These are phyloP conservation scores for Saccharomycopsis sp. DNA, from an alignment of 805 yeast genomes.

Conservation along the genomic window DNA sequence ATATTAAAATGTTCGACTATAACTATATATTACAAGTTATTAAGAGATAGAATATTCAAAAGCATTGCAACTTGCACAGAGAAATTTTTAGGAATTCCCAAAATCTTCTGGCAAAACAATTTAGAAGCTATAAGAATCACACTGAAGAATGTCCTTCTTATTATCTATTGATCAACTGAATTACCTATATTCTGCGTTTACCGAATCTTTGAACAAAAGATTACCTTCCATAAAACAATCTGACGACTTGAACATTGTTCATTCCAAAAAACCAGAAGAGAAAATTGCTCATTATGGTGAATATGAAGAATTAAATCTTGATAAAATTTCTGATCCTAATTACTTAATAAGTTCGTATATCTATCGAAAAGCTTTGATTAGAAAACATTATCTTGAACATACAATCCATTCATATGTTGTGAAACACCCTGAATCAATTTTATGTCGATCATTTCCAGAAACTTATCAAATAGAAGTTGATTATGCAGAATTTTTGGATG, in stretches of 20 bases:
- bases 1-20: too few relatives aligned
- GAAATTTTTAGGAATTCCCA: too few relatives aligned
- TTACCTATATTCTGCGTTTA: constrained; percentile 33
- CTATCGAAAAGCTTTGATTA: constrained; percentile 80
- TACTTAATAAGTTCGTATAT: constrained; percentile 74
- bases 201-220: constrained; percentile 23
- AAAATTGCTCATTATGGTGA: constrained; percentile 74
- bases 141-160: too few relatives aligned
- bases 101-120: too few relatives aligned
- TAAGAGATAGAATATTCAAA: too few relatives aligned
- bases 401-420: constrained; percentile 66
- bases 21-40: too few relatives aligned
- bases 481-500: constrained; percentile 93
- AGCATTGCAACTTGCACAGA: too few relatives aligned
- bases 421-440: constrained; percentile 61
- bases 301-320: constrained; percentile 81
- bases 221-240: constrained; percentile 27
- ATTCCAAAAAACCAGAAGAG: constrained; percentile 4
- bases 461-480: constrained; percentile 79
- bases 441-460: constrained; percentile 57
- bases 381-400: constrained; percentile 84
- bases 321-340: constrained; percentile 33
- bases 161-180: constrained; percentile 27
- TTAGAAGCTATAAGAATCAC: too few relatives aligned
- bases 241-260: constrained; percentile 20